A percentile compares a stretch with the other conserved stretches of the same genome.
phyloP scores from a whole-genome alignment of 2,329 filamentous ascomycete genomes.

The Phaeophleospora eucalypticola region DNA sequence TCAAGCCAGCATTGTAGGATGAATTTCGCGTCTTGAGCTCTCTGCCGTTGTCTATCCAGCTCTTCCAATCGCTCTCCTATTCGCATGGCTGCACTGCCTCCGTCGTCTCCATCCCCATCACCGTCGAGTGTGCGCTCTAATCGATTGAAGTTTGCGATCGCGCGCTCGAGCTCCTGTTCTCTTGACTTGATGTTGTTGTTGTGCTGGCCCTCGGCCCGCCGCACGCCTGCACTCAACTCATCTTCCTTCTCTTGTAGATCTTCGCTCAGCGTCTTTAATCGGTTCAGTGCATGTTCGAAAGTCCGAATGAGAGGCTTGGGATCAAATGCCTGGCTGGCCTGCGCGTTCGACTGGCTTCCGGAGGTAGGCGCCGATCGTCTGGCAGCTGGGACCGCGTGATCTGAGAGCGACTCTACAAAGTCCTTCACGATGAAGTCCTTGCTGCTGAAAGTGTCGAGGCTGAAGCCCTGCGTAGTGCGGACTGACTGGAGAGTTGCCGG shows the following conservation, averaged over 20 bases:
- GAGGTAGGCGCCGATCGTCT: conserved; percentile 65
- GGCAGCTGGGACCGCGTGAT: conserved; percentile 67
- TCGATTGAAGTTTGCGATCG: conserved; percentile 86
- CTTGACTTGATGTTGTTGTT: conserved; percentile 84
- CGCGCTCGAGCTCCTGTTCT: conserved; percentile 83
- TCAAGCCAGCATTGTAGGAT: conserved; percentile 96
- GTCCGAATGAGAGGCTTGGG: conserved; percentile 94
- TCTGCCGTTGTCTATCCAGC: conserved; percentile 82
- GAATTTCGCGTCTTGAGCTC: conserved; percentile 90
- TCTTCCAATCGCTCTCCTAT: conserved; percentile 94
- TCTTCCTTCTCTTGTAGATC: conserved; percentile 88
- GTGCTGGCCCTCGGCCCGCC: conserved; percentile 87
- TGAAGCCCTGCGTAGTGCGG: conserved; percentile 55
- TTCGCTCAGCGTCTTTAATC: conserved; percentile 67
- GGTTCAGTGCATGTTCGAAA: conserved; percentile 73
- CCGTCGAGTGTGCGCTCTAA: conserved; percentile 73
- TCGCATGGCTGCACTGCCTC: conserved; percentile 86
- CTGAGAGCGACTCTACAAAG: conserved; percentile 90
- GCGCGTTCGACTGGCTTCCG: conserved; percentile 28
- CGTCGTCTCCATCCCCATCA: conserved; percentile 48
- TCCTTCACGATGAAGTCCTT: conserved; percentile 95
- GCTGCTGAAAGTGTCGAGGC: conserved; percentile 66
- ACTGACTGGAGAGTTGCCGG: conserved; percentile 25
- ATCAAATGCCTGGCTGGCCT: conserved; percentile 60
- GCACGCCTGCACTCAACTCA: conserved; percentile 82